phyloP scores from a whole-genome alignment of 78 protist genomes.

The Polysphondylium violaceum region DNA sequence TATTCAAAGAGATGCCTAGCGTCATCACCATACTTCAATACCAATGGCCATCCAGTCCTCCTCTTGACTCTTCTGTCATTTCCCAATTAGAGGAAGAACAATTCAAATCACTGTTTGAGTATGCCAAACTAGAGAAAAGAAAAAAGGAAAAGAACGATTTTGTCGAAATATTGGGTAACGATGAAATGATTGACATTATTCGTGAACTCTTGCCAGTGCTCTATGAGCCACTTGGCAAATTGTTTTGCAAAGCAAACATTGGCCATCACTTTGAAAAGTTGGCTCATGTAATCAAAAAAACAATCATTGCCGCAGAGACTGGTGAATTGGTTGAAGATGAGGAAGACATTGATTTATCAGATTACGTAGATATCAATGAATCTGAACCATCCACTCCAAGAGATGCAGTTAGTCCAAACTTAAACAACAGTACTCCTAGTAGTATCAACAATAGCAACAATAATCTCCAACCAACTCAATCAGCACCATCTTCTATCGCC shows the following conservation, averaged over 20 bases:
- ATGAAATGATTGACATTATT: slow-evolving; percentile 70
- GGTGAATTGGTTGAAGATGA: slow-evolving; percentile 47
- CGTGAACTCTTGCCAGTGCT: slow-evolving; percentile 64
- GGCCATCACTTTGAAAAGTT: slow-evolving; percentile 68
- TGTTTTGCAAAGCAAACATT: slow-evolving; percentile 68
- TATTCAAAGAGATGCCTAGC: slow-evolving; percentile 39
- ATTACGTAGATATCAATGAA: slow-evolving; percentile 6
- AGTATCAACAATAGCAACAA: not conserved
- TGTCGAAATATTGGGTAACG: slow-evolving; percentile 56
- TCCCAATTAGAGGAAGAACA: slow-evolving; percentile 48
- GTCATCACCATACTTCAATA: slow-evolving; percentile 44
- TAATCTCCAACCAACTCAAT: not conserved
- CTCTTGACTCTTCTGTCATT: slow-evolving; percentile 21
- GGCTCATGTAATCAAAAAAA: slow-evolving; percentile 49
- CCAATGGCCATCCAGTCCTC: slow-evolving; percentile 67
- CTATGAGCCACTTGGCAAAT: slow-evolving; percentile 71
- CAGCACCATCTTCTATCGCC: not conserved
- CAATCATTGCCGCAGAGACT: slow-evolving; percentile 66
- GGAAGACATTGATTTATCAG: slow-evolving; percentile 12
- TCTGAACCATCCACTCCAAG: not conserved
- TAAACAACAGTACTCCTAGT: not conserved
- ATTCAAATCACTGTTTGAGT: slow-evolving; percentile 50
- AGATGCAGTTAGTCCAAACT: not conserved
- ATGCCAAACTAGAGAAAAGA: slow-evolving; percentile 59
- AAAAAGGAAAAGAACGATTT: slow-evolving; percentile 63